Percentiles rank a stretch among this genome's conserved stretches.
Conservation (phyloP, 2,329 filamentous ascomycete genomes). For the Colletotrichum sp. region DNA sequence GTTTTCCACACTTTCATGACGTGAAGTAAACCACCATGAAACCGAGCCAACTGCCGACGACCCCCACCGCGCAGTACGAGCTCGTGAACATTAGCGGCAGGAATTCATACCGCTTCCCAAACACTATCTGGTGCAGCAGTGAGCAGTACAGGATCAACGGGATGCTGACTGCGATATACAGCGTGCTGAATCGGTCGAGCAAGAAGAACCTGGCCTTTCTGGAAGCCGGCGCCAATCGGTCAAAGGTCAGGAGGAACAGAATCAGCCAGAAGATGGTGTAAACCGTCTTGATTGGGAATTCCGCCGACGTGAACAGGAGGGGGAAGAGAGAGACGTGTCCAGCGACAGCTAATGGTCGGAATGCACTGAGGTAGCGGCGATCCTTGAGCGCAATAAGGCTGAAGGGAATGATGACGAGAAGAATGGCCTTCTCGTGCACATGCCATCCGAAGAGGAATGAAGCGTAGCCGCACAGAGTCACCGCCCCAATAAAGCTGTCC, state of each 20-base stretch:
- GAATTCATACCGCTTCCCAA: conserved; percentile 85
- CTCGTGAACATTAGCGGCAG: conserved; percentile 97
- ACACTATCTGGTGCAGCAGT: conserved; percentile 80
- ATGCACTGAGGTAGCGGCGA: conserved; percentile 87
- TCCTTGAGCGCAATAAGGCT: conserved; percentile 90
- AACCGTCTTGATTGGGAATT: conserved; percentile 91
- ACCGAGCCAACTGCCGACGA: conserved; percentile 93
- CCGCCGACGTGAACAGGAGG: conserved; percentile 86
- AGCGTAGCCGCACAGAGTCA: conserved; percentile 93
- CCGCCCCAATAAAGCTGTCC: conserved; percentile 86
- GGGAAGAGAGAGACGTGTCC: conserved; percentile 97
- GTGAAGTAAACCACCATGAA: conserved; percentile 92
- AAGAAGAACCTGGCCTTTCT: conserved; percentile 83
- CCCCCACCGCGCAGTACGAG: conserved; percentile 91
- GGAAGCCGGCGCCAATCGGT: conserved; percentile 84
- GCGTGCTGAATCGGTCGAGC: conserved; percentile 85
- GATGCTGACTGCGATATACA: conserved; percentile 90
- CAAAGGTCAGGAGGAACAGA: conserved; percentile 84
- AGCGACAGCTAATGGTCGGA: conserved; percentile 88
- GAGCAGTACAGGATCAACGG: conserved; percentile 91
- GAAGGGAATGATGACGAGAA: conserved; percentile 94
- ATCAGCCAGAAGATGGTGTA: conserved; percentile 95
- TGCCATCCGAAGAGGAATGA: conserved; percentile 99
- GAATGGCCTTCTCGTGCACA: conserved; percentile 95
- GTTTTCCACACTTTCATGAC: conserved; percentile 39